phyloP scores from a whole-genome alignment of 2,329 filamentous ascomycete genomes.

The Cercospora brassicicola region DNA sequence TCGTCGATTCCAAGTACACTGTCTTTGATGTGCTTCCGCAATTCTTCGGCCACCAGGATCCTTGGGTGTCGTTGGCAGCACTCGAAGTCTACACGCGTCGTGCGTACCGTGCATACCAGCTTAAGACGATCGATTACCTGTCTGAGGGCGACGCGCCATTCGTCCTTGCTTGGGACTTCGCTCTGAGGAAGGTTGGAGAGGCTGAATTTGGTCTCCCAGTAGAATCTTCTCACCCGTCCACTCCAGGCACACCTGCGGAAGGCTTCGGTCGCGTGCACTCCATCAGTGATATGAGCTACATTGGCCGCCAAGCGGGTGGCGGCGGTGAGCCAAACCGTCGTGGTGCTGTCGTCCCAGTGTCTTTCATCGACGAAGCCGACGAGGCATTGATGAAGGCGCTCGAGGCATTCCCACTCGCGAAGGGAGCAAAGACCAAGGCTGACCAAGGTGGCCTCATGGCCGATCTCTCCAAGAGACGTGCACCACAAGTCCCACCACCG shows the following conservation, averaged over 20 bases:
- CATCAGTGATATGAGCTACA: conserved; percentile 93
- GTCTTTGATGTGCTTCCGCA: conserved; percentile 93
- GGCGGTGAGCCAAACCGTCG: conserved; percentile 72
- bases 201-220: conserved; percentile 83
- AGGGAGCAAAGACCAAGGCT: conserved; percentile 47
- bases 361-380: conserved; percentile 90
- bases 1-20: conserved; percentile 97
- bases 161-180: conserved; percentile 90
- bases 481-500: conserved; percentile 50
- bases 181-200: conserved; percentile 87
- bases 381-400: conserved; percentile 81
- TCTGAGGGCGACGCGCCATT: conserved; percentile 74
- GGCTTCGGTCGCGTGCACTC: conserved; percentile 83
- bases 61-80: conserved; percentile 89
- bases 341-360: conserved; percentile 91
- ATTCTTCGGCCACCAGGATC: conserved; percentile 92
- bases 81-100: conserved; percentile 95
- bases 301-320: conserved; percentile 66
- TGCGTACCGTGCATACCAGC: conserved; percentile 91
- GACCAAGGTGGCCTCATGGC: conserved; percentile 58
- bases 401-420: conserved; percentile 68
- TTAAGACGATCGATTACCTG: conserved; percentile 87
- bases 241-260: conserved; percentile 60
- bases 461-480: conserved; percentile 72
- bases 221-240: conserved; percentile 75